Conservation (phyloP, 768 basidiomycete genomes). For the Mycena rebaudengoi region DNA sequence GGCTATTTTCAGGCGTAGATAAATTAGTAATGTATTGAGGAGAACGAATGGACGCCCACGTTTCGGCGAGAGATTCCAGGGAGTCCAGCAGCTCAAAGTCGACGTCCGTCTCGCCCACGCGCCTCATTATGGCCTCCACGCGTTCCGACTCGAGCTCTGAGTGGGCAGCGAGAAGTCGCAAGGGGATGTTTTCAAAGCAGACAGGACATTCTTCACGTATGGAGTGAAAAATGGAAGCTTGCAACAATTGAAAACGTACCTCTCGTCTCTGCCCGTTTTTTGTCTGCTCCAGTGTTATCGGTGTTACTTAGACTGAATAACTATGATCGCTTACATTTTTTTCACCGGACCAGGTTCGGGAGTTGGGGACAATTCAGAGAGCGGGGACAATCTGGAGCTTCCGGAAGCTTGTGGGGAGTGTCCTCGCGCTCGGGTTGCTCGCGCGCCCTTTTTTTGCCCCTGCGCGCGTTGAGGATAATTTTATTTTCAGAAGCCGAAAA, state of each 20-base stretch:
- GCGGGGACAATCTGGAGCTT: slow-evolving; percentile 19
- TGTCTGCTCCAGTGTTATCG: slow-evolving; percentile 9
- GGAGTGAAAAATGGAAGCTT: too few relatives aligned
- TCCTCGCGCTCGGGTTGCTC: slow-evolving; percentile 36
- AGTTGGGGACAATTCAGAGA: slow-evolving; percentile 45
- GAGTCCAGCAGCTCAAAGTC: slow-evolving; percentile 57
- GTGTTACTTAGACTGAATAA: neutral
- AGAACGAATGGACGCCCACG: slow-evolving; percentile 46
- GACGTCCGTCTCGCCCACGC: slow-evolving; percentile 68
- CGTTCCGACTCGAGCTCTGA: slow-evolving; percentile 72
- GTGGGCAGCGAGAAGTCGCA: slow-evolving; percentile 75
- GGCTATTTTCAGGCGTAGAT: slow-evolving; percentile 29
- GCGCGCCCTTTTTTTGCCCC: slow-evolving; percentile 61
- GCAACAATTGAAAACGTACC: too few relatives aligned
- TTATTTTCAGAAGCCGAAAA: neutral
- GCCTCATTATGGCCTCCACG: slow-evolving; percentile 70
- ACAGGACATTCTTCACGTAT: slow-evolving; percentile 81
- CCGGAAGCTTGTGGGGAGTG: slow-evolving; percentile 29
- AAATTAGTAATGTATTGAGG: neutral
- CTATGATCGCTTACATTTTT: slow-evolving; percentile 49
- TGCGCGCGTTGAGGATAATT: slow-evolving; percentile 21
- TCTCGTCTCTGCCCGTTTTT: slow-evolving; percentile 76
- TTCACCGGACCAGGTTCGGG: slow-evolving; percentile 50
- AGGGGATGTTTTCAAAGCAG: slow-evolving; percentile 75
- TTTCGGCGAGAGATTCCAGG: slow-evolving; percentile 40